These are phyloP conservation scores for Huiozyma sinensis DNA, from an alignment of 805 yeast genomes.

Conservation along the genomic window DNA sequence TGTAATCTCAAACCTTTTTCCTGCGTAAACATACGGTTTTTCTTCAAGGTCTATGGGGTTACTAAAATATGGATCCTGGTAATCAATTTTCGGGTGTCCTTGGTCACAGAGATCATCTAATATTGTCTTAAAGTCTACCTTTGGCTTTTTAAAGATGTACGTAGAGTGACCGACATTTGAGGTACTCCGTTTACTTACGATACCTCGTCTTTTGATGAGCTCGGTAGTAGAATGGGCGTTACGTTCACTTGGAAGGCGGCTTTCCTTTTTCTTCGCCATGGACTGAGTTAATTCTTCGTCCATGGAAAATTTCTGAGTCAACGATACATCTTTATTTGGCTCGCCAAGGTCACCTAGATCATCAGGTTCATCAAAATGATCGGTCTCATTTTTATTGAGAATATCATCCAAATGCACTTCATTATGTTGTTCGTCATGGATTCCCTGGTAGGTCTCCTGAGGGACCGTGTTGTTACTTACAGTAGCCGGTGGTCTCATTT, in stretches of 20 bases:
- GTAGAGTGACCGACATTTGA: background rate
- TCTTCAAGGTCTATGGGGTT: conserved; percentile 40
- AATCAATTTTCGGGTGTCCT: conserved; percentile 43
- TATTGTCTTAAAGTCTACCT: conserved; percentile 27
- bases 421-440: conserved; percentile 4
- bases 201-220: background rate
- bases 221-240: too few species aligned
- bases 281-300: conserved; percentile 17
- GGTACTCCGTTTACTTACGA: background rate
- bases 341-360: background rate
- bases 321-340: background rate
- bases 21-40: conserved; percentile 55
- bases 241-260: too few species aligned
- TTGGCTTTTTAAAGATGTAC: conserved; percentile 9
- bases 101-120: conserved; percentile 36
- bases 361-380: background rate
- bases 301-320: conserved; percentile 5
- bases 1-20: conserved; percentile 43
- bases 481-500: too few species aligned
- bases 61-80: conserved; percentile 55
- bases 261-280: conserved; percentile 10
- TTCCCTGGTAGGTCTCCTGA: background rate
- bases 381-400: background rate
- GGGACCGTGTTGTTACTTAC: too few species aligned
- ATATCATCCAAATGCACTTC: background rate